Percentiles rank a stretch among this genome's conserved stretches.
phyloP scores from a whole-genome alignment of 768 basidiomycete genomes.

The Lyophyllum atratum region DNA sequence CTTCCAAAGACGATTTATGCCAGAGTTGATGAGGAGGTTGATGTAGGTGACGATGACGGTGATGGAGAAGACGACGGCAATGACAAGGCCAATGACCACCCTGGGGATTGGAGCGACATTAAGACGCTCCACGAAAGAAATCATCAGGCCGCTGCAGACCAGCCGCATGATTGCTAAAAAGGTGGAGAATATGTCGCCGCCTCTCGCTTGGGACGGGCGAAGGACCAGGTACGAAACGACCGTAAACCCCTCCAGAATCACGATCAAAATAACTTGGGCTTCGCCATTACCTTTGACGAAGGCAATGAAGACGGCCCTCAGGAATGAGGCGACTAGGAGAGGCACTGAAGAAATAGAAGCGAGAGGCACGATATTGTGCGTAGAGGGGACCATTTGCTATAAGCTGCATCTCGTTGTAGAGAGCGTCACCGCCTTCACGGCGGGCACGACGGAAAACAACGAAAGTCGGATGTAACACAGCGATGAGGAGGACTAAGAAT shows the following conservation, averaged over 20 bases:
- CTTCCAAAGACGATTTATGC: conserved; percentile 32
- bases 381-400: conserved; percentile 58
- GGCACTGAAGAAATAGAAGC: conserved; percentile 70
- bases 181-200: conserved; percentile 69
- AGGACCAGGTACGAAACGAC: conserved; percentile 53
- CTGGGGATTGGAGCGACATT: conserved; percentile 74
- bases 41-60: conserved; percentile 69
- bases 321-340: conserved; percentile 56
- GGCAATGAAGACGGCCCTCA: conserved; percentile 74
- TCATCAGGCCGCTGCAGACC: conserved; percentile 66
- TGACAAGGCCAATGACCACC: conserved; percentile 77
- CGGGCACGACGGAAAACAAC: conserved; percentile 48
- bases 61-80: conserved; percentile 70
- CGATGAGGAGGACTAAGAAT: conserved; percentile 51
- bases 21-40: conserved; percentile 60
- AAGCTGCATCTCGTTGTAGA: conserved; percentile 36
- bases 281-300: conserved; percentile 61
- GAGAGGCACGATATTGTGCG: conserved; percentile 63
- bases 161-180: conserved; percentile 72
- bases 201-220: conserved; percentile 66
- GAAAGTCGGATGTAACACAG: conserved; percentile 52
- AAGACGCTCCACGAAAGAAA: conserved; percentile 74
- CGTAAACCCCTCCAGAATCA: conserved; percentile 67
- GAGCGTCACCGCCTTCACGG: conserved; percentile 23
- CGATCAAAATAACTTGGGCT: conserved; percentile 67